Base-by-base conservation (phyloP, 768 basidiomycete genomes). In the Tubosaeta sp. region DNA sequence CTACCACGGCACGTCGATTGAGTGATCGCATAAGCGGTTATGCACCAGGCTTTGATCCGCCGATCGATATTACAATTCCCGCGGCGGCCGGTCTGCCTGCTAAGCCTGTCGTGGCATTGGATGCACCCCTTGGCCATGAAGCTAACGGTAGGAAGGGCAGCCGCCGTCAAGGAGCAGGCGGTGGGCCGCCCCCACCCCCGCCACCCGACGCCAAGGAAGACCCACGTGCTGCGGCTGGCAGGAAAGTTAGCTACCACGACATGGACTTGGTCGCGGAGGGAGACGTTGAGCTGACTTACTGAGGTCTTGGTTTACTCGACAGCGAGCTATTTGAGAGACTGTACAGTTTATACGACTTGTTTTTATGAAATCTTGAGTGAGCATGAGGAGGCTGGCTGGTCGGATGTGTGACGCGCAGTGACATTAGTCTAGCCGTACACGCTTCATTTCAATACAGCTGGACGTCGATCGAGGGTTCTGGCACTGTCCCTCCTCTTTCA, bases 261-360 rank as follows among this genome's bases (percentile, higher is more conserved):
- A 90, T 97, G 85, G 95, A 97, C 74, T 74, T 88, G 67, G 90
- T 92, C 59, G 89, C 91, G 27, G 89, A 89, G 77, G 86, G 80
- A 35, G 85, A 82, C 68, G 80, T 82, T 62, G 83, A 84, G 65
- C 66, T 84, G 62, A 69, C 71, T 29, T 73, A 73, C 51, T 73
- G 55, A 49, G 26, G 53, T n/a, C 57, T 56, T 65, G 67, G 48
- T 46, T 45, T 68, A 65, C 29, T 29, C 9, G 29, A 43, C 48
- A 55, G 44, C 54, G 27, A 43, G 56, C 58, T 69, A 65, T 57
- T 43, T 47, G 57, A 53, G 63, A 52, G 54, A 50, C 25, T 61
- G 59, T 58, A 54, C 11, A 49, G 12, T 59, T 31, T 31, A 34
- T 47, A 45, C 35, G 45, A 19, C 48, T 52, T 50, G 55, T 63